Base-by-base conservation (phyloP, 495 filamentous ascomycete genomes). In the Cercophora samala region DNA sequence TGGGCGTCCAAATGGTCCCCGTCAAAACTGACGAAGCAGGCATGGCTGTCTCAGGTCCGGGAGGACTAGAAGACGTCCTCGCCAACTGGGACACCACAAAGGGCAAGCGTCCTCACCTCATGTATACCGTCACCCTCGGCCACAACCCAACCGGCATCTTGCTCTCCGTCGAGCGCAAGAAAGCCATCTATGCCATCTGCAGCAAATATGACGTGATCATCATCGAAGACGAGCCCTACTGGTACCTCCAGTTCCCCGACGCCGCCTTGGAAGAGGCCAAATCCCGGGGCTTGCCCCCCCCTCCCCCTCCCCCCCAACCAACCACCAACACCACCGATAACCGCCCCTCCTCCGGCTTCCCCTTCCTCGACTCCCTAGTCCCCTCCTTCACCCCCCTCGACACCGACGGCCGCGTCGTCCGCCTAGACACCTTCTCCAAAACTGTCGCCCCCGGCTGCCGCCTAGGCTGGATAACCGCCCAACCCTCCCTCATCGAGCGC, bases 191-290 rank as follows among this genome's bases (percentile, higher is more conserved):
- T 76, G 84, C 82, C 8, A 74, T 97, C 46, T 97, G 92, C 79
- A 86, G 86, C 69, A 86, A 87, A 70, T 95, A 92, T 76, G 93
- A 98, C 76, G 87, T 98, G 65, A 86, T 97, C 71, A 97, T 97
- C 67, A 80, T 96, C 69, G 94, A 98, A 78, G 94, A 98, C 73
- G 93, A 96, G 64, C 94, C 94, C 2, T 98, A 98, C 79, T 98
- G 93, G 91, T 94, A 95, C 73, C 84, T 98, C 15, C 94, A 97
- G 72, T 97, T 86, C 70, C 91, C 91, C 2, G 91, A 89, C 3
- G 88, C 88, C 4, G 80, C 82, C 46, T 19, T 68, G 53, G 78
- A 78, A 61, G 76, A 87, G 80, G 74, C 85, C 72, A 74, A 87
- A 78, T 76, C 79, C 18, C 67, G 77, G 18, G 70, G 73, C 42